Evolutionary conservation across 1,284 basidiomycete genomes (phyloP).

Genomic region (Mycena sp.): DNA sequence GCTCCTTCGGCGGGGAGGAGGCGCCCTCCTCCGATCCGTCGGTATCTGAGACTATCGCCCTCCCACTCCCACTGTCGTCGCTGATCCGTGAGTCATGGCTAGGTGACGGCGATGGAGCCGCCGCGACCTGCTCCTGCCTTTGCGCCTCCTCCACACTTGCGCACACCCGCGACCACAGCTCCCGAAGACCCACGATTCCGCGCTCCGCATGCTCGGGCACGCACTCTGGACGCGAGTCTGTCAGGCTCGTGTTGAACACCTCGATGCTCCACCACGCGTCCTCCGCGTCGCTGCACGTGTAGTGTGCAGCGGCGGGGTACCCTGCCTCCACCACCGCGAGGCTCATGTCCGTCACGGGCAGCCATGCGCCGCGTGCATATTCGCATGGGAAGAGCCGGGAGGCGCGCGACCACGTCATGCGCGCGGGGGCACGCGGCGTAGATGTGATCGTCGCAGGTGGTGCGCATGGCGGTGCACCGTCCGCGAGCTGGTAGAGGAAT

Average conservation of each 20-base stretch:
- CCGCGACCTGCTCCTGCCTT: background rate
- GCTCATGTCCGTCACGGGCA: slow-evolving; percentile 37
- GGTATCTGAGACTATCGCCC: background rate
- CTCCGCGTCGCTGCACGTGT: slow-evolving; percentile 6
- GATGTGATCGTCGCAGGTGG: slow-evolving; percentile 21
- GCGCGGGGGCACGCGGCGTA: slow-evolving; percentile 28
- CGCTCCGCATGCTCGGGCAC: slow-evolving; percentile 34
- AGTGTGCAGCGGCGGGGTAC: slow-evolving; percentile 11
- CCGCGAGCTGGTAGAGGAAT: slow-evolving; percentile 39
- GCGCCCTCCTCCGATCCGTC: background rate
- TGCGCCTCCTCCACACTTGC: slow-evolving; percentile 4
- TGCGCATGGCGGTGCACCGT: slow-evolving; percentile 32
- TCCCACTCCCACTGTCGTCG: background rate
- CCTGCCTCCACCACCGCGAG: slow-evolving; percentile 31
- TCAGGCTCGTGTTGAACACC: slow-evolving; percentile 36
- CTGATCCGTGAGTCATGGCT: slow-evolving; percentile 1
- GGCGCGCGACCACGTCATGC: slow-evolving; percentile 38
- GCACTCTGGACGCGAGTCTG: slow-evolving; percentile 33
- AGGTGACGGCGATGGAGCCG: background rate
- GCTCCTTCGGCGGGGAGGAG: too few relatives aligned
- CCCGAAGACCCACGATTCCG: slow-evolving; percentile 31
- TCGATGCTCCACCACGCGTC: slow-evolving; percentile 40
- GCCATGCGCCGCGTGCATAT: slow-evolving; percentile 19
- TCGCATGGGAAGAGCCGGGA: slow-evolving; percentile 38
- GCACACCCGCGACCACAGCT: slow-evolving; percentile 26